Base-by-base conservation (phyloP, 2,329 filamentous ascomycete genomes). In the Alternaria solani region DNA sequence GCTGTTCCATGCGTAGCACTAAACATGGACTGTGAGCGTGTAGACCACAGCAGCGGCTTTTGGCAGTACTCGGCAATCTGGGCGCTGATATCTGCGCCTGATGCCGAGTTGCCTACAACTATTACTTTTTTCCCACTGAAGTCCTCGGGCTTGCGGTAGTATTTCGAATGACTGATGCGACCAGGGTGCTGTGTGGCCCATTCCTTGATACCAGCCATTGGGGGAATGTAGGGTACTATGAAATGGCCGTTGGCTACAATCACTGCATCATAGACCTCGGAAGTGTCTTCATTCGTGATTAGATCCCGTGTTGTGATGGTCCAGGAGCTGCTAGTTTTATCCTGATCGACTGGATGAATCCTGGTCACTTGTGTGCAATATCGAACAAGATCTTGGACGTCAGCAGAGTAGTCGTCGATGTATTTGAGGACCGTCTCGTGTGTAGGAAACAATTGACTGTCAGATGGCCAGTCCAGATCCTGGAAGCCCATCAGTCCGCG, bases 51-150 rank as follows among this genome's bases (percentile, higher is more conserved):
- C 1, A 95, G 78, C 2, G 75, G 76, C 11, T 88, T 89, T 2
- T 81, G 78, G 72, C 87, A 88, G 36, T 88, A 83, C 6, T 81
- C 73, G 51, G 84, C 86, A 68, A 97, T 90, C 75, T 97, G 94
- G 2, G 84, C 80, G 16, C 90, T 89, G 68, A 98, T 92, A 72
- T 98, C 94, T 16, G 93, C 80, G 0, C 93, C 94, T 0, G 92
- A 96, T 0, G 93, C 91, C 0, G 90, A 90, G 70, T 92, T 95
- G 9, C 94, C 94, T 0, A 97, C 88, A 0, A 97, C 85, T 5
- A 97, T 78, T 11, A 95, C 91, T 77, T 92, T 96, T 75, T 82
- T 91, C 54, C 81, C 84, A 1, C 75, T 73, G 70, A 89, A 97
- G 0, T 81, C 71, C 18, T 87, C 84, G 0, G 91, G 86, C 0